phyloP scores from a whole-genome alignment of 2,329 filamentous ascomycete genomes.

The Exophiala calicioides region DNA sequence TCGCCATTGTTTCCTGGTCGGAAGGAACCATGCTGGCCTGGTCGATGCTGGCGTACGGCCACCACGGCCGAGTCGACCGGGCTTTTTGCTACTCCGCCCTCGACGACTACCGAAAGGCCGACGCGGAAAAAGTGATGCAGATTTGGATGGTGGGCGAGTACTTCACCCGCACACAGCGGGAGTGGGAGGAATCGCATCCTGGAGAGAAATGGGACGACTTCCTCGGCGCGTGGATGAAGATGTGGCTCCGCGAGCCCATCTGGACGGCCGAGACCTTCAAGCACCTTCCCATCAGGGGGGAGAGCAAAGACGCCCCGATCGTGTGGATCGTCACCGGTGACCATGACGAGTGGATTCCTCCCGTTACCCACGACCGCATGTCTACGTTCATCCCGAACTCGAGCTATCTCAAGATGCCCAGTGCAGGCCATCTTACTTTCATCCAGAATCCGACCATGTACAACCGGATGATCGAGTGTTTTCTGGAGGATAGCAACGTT shows the following conservation, averaged over 20 bases:
- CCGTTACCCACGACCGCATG: conserved; percentile 1
- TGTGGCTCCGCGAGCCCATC: conserved; percentile 10
- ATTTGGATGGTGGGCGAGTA: conserved; percentile 8
- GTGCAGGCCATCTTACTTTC: conserved; percentile 3
- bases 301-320: conserved; percentile 4
- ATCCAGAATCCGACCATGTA: conserved; percentile 4
- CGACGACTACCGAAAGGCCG: conserved; percentile 10
- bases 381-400: conserved; percentile 6
- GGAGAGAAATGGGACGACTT: conserved; percentile 7
- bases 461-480: conserved; percentile 3
- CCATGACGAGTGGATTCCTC: conserved; percentile 9
- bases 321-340: conserved; percentile 10
- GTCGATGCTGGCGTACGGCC: conserved; percentile 10
- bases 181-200: conserved; percentile 7
- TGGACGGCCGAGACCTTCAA: conserved; percentile 9
- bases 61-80: conserved; percentile 4
- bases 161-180: conserved; percentile 3
- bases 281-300: conserved; percentile 3
- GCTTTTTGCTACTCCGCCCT: conserved; percentile 8
- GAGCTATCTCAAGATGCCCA: conserved; percentile 8
- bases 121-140: conserved; percentile 5
- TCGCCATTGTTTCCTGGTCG: conserved; percentile 6
- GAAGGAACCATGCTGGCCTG: conserved; percentile 7
- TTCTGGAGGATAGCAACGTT: conserved; percentile 4
- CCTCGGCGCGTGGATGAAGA: conserved; percentile 6